Evolutionary conservation across 75 land plant species (phyloP).

Genomic region (Chamaecyparis obtusa): DNA sequence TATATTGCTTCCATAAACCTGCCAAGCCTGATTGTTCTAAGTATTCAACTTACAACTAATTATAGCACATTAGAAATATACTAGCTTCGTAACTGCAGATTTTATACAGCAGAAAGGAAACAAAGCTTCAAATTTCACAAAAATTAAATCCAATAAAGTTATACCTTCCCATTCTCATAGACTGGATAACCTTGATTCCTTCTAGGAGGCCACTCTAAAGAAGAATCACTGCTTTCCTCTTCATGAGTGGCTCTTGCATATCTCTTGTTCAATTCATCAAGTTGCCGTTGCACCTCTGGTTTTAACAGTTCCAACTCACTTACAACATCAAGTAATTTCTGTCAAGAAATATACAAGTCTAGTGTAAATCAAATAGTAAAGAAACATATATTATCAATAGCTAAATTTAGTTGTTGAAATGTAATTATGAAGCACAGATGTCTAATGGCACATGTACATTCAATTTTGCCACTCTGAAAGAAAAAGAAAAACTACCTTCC

Average conservation of each 20-base stretch:
- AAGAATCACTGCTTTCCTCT: constrained; percentile 12
- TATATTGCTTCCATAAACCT: background rate
- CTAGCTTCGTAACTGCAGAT: background rate
- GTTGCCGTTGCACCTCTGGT: constrained; percentile 58
- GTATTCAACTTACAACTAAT: background rate
- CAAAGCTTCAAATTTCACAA: background rate
- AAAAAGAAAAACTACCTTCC: constrained; percentile 41
- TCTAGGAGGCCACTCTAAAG: constrained; percentile 25
- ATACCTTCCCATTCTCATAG: constrained; percentile 9
- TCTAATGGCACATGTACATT: background rate
- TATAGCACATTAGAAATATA: background rate
- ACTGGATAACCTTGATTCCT: constrained; percentile 16
- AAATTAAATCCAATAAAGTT: background rate
- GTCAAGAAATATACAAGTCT: constrained; percentile 6
- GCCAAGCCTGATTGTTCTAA: background rate
- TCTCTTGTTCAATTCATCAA: constrained; percentile 46
- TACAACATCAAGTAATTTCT: constrained; percentile 65
- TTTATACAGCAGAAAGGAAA: background rate
- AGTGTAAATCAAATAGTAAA: background rate
- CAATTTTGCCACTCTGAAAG: background rate
- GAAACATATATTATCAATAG: background rate
- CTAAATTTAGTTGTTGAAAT: background rate
- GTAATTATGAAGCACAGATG: background rate
- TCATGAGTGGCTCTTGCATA: constrained; percentile 6
- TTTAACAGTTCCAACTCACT: constrained; percentile 79